Percentiles rank a stretch among this genome's conserved stretches.
Conservation (phyloP, 2,329 filamentous ascomycete species). For the Mycosphaerella sp. region DNA sequence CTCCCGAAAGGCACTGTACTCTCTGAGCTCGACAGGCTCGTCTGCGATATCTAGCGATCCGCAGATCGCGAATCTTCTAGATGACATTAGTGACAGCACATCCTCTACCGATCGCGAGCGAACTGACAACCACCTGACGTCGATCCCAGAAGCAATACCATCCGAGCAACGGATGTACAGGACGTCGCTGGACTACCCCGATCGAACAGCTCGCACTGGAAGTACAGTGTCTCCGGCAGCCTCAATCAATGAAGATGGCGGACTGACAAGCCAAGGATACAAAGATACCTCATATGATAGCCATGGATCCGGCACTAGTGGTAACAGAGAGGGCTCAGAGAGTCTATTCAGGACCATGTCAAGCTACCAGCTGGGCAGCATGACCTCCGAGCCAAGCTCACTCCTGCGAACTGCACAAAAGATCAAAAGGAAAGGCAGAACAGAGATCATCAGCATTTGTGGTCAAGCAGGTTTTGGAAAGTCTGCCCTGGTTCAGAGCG, state of each 20-base stretch:
- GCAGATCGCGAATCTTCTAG: slow-evolving; percentile 21
- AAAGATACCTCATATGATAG: slow-evolving; percentile 16
- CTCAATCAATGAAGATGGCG: slow-evolving; percentile 15
- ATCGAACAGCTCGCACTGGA: slow-evolving; percentile 8
- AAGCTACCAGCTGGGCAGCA: slow-evolving; percentile 12
- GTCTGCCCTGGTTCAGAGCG: slow-evolving; percentile 52
- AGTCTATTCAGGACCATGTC: slow-evolving; percentile 20
- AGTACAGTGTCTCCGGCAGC: slow-evolving; percentile 18
- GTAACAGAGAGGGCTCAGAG: slow-evolving; percentile 13
- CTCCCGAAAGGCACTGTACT: slow-evolving; percentile 40
- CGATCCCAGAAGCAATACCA: slow-evolving; percentile 28
- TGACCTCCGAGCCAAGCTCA: slow-evolving; percentile 22
- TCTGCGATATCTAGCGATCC: slow-evolving; percentile 31
- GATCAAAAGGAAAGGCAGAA: slow-evolving; percentile 49
- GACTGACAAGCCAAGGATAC: slow-evolving; percentile 5
- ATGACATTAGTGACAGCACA: slow-evolving; percentile 47
- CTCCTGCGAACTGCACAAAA: slow-evolving; percentile 41
- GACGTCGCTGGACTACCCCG: slow-evolving; percentile 11
- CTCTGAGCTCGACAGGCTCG: slow-evolving; percentile 42
- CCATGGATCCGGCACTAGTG: slow-evolving; percentile 16
- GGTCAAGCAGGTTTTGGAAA: slow-evolving; percentile 56
- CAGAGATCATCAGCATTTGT: slow-evolving; percentile 53
- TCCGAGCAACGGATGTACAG: slow-evolving; percentile 15
- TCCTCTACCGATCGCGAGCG: slow-evolving; percentile 41
- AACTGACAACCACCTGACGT: slow-evolving; percentile 43